A percentile compares a stretch with the other conserved stretches of the same genome.
Evolutionary conservation across 345 rosid genomes (phyloP).

Genomic region (Lepidium didymum): DNA sequence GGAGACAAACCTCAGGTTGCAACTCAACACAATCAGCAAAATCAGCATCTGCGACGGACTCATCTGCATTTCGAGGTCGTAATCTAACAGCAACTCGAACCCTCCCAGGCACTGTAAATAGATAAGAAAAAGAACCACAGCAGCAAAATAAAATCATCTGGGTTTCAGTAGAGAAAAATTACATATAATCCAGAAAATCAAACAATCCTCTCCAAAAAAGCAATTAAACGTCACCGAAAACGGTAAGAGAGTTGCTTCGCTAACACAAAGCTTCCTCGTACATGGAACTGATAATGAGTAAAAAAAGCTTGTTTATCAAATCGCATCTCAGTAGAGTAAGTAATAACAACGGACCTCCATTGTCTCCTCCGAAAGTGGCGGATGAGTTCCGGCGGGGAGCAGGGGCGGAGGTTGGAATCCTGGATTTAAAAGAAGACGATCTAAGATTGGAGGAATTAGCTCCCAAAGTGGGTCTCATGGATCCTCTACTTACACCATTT

Average conservation of each 20-base stretch:
- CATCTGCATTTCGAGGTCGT: conserved; percentile 87
- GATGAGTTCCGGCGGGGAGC: conserved; percentile 62
- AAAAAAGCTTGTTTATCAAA: background rate
- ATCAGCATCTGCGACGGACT: conserved; percentile 85
- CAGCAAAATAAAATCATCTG: background rate
- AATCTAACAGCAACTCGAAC: conserved; percentile 95
- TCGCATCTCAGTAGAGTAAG: background rate
- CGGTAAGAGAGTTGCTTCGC: background rate
- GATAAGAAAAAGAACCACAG: background rate
- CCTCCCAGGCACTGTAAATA: conserved; percentile 74
- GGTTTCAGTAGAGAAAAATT: background rate
- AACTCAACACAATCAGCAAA: conserved; percentile 96
- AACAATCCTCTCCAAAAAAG: background rate
- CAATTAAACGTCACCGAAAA: background rate
- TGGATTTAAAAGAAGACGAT: conserved; percentile 73
- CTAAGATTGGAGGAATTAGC: conserved; percentile 41
- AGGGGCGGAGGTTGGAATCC: conserved; percentile 41
- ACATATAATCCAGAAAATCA: background rate
- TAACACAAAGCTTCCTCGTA: background rate
- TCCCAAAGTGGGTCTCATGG: conserved; percentile 36
- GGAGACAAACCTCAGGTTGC: conserved; percentile 72
- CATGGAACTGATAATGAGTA: background rate
- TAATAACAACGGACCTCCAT: conserved; percentile 47
- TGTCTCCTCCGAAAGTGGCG: conserved; percentile 41
- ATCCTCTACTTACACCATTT: conserved; percentile 49